Base-by-base conservation (phyloP, 495 filamentous ascomycete genomes). In the Cenococcum geophilum region DNA sequence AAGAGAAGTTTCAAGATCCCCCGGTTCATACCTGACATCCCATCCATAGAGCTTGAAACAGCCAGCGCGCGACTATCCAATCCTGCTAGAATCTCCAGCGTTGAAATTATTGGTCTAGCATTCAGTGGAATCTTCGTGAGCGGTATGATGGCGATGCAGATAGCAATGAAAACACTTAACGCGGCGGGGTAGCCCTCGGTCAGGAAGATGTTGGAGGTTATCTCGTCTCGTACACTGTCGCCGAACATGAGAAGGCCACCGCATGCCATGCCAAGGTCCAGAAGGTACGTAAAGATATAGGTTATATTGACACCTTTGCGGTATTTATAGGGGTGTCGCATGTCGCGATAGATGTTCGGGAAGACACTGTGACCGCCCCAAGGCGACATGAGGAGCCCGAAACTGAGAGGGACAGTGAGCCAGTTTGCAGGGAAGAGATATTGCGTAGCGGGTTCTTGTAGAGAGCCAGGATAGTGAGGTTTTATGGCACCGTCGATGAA, bases 291-390 rank as follows among this genome's bases (percentile, higher is more conserved):
- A 73, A 96, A 97, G n/a, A 83, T 73, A 70, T 93, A 97, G 0
- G 92, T 95, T 43, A 85, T 80, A 68, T 86, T 83, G 20, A 97
- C 79, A 53, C 85, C 87, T 71, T 82, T 82, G 21, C 77, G 79
- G 72, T 93, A 97, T 69, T 90, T 93, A 49, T 88, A 79, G 0
- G 93, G 91, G 72, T 97, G 93, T 62, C 93, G 80, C 93, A 98
- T 98, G 75, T 98, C 93, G 55, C 91, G 82, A 72, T 96, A 98
- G 68, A 98, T 96, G 68, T 95, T 96, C 1, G 93, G 93, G 70
- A 98, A 96, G 27, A 98, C 93, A 56, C 84, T 82, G 70, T 97
- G 93, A 8, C 93, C 93, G 64, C 93, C 93, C 91, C 91, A 98
- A 0, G 92, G 91, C 23, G 91, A 89, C 91, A 97, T 97, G 27